Percentiles rank a stretch among this genome's conserved stretches.
Conservation (phyloP, 768 basidiomycete genomes). For the Kwoniella sp. region DNA sequence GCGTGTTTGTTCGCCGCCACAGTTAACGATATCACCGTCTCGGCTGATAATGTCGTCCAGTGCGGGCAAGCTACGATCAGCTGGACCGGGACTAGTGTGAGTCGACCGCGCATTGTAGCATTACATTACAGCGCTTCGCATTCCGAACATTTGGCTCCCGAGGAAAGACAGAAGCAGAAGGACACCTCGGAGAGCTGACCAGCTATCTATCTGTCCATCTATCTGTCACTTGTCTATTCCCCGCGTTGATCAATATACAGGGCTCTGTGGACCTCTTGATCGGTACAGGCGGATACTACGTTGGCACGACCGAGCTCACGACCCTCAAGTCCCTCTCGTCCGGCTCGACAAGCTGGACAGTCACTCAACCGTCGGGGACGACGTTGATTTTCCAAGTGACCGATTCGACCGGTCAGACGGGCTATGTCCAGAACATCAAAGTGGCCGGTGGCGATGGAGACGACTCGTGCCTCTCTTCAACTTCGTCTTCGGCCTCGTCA, state of each 20-base stretch:
- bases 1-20: no score
- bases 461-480: constrained; percentile 30
- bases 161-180: no score
- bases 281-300: constrained; percentile 50
- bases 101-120: no score
- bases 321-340: constrained; percentile 29
- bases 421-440: constrained; percentile 50
- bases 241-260: constrained; percentile 10
- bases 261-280: constrained; percentile 44
- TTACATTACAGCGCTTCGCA: no score
- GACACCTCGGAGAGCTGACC: no score
- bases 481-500: constrained; percentile 10
- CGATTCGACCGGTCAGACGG: constrained; percentile 40
- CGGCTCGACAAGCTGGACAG: constrained; percentile 34
- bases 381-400: constrained; percentile 50
- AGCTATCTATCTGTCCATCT: no score
- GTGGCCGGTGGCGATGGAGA: constrained; percentile 34
- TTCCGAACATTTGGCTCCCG: no score
- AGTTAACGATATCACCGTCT: constrained; percentile 48
- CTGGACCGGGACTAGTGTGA: constrained; percentile 41
- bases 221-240: neutral
- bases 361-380: constrained; percentile 34
- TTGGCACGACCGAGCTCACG: constrained; percentile 36
- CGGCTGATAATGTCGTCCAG: constrained; percentile 40
- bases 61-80: constrained; percentile 44